Conservation (phyloP, 1,284 basidiomycete species). For the Wallemia mellicola region DNA sequence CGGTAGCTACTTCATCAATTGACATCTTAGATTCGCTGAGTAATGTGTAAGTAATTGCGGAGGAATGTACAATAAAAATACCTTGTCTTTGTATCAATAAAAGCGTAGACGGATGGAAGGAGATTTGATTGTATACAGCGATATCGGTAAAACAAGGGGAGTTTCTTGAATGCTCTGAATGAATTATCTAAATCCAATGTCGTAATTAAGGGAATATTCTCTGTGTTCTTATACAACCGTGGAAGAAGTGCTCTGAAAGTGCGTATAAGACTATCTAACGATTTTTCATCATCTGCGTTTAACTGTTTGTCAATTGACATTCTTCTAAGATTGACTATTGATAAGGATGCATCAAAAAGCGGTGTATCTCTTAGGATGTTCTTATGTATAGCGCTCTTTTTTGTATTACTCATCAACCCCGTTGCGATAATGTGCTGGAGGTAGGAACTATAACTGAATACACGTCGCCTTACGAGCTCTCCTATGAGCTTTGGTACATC, state of each 20-base stretch:
- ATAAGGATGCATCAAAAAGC: background rate
- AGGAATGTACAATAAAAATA: no score
- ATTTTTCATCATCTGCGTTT: background rate
- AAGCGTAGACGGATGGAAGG: background rate
- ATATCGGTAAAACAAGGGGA: background rate
- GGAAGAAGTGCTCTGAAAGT: background rate
- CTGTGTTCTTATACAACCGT: background rate
- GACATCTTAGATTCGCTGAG: background rate
- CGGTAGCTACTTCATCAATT: background rate
- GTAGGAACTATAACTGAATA: background rate
- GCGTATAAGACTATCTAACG: background rate
- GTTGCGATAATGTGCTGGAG: background rate
- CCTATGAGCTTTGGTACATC: background rate
- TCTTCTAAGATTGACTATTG: background rate
- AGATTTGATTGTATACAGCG: background rate
- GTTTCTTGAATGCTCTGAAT: background rate
- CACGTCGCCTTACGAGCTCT: background rate
- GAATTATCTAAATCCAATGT: background rate
- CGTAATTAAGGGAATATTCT: background rate
- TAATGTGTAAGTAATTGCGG: background rate
- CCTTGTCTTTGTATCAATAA: background rate
- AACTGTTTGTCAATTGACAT: background rate
- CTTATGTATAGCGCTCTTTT: background rate
- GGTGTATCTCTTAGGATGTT: background rate
- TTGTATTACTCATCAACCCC: background rate